Conservation (phyloP, 768 basidiomycete genomes). For the Pisolithus microcarpus region DNA sequence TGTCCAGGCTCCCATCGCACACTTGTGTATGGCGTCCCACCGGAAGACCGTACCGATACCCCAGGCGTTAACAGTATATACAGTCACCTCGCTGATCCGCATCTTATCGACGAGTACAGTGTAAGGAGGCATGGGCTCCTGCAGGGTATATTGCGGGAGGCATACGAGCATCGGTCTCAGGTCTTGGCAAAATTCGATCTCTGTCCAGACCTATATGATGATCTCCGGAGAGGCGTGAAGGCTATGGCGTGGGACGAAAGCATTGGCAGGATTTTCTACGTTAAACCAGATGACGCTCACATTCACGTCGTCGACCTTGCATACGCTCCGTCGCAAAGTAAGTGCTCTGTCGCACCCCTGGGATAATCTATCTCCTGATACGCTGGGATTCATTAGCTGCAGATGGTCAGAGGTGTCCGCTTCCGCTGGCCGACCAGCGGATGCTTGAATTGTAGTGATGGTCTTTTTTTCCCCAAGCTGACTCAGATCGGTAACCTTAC, state of each 20-base stretch:
- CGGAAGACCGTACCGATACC: slow-evolving; percentile 19
- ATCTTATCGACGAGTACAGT: slow-evolving; percentile 19
- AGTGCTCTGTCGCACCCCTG: slow-evolving; percentile 6
- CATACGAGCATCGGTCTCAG: slow-evolving; percentile 9
- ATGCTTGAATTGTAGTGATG: slow-evolving; percentile 24
- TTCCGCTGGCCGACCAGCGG: slow-evolving; percentile 23
- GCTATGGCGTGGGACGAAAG: slow-evolving; percentile 61
- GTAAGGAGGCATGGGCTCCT: slow-evolving; percentile 13
- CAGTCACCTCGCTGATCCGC: slow-evolving; percentile 32
- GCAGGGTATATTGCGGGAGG: slow-evolving; percentile 17
- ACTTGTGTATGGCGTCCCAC: slow-evolving; percentile 23
- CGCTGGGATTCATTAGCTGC: slow-evolving; percentile 27
- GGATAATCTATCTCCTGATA: slow-evolving; percentile 17
- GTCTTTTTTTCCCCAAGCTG: no score
- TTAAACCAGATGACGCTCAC: slow-evolving; percentile 32
- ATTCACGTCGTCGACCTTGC: slow-evolving; percentile 48
- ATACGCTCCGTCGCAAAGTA: slow-evolving; percentile 28
- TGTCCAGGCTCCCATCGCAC: slow-evolving; percentile 28
- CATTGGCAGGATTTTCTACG: slow-evolving; percentile 52
- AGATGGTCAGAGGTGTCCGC: slow-evolving; percentile 25
- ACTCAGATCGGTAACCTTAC: no score
- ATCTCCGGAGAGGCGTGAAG: slow-evolving; percentile 29
- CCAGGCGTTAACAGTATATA: slow-evolving; percentile 26
- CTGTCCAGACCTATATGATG: slow-evolving; percentile 10
- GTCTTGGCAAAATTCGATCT: slow-evolving; percentile 22